phyloP scores from a whole-genome alignment of 2,329 filamentous ascomycete species.

The Epichloe baconii region DNA sequence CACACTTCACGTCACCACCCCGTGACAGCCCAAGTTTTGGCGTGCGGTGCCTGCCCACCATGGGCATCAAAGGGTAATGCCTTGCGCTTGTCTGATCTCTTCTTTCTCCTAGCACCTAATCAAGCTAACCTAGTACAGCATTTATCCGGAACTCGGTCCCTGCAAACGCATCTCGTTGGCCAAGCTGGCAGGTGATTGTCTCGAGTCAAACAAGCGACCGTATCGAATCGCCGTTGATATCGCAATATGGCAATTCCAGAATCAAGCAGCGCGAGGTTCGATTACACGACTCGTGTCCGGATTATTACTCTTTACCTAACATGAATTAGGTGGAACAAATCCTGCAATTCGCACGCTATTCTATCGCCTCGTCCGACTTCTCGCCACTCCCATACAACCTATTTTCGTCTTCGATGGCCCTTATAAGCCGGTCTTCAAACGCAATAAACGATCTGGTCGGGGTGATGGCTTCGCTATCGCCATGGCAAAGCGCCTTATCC shows the following conservation, averaged over 20 bases:
- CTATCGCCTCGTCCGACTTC: conserved; percentile 70
- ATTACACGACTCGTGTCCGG: not conserved
- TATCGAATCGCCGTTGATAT: conserved; percentile 85
- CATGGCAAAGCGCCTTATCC: conserved; percentile 71
- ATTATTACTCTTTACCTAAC: conserved; percentile 1
- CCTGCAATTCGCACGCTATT: conserved; percentile 86
- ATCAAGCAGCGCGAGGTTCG: conserved; percentile 62
- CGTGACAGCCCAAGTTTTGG: not conserved
- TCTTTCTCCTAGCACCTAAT: too few relatives aligned
- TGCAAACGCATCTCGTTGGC: conserved; percentile 69
- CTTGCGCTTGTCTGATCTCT: not conserved
- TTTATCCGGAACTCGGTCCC: conserved; percentile 79
- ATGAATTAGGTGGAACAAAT: conserved; percentile 57
- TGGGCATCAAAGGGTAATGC: conserved; percentile 54
- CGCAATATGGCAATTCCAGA: conserved; percentile 95
- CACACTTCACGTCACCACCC: not conserved
- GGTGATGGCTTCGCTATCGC: conserved; percentile 56
- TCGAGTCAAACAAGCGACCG: conserved; percentile 56
- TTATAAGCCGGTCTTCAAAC: conserved; percentile 75
- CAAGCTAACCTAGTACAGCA: conserved; percentile 35
- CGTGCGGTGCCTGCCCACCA: conserved; percentile 14
- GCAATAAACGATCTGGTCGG: conserved; percentile 61
- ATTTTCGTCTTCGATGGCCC: conserved; percentile 86
- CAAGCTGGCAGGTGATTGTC: conserved; percentile 67
- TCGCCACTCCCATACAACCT: conserved; percentile 67